Percentiles rank a stretch among this genome's conserved stretches.
These are phyloP conservation scores for Vitis rupestris DNA, from an alignment of 164 flowering plant genomes.

Conservation along the genomic window DNA sequence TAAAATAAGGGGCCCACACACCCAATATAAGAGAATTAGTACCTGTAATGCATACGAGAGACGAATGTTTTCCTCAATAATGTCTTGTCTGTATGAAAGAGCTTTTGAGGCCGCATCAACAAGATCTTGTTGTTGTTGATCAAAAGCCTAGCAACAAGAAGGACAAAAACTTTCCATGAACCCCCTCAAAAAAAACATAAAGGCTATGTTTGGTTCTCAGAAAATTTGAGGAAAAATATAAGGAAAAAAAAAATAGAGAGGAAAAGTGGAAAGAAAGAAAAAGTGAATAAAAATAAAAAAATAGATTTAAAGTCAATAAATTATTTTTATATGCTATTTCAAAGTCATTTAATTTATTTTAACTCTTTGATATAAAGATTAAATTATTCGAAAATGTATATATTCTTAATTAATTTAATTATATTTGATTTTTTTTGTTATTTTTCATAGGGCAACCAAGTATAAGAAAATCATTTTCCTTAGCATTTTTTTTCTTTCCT, in stretches of 20 bases:
- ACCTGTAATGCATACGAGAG: slow-evolving; percentile 93
- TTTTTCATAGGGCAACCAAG: too few relatives aligned
- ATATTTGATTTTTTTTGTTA: too few relatives aligned
- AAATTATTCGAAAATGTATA: too few relatives aligned
- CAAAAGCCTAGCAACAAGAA: slow-evolving; percentile 72
- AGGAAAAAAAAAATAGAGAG: background rate
- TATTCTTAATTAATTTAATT: too few relatives aligned
- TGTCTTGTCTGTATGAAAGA: slow-evolving; percentile 90
- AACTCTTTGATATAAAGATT: too few relatives aligned
- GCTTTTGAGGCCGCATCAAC: slow-evolving; percentile 96
- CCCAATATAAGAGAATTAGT: background rate
- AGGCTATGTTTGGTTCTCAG: too few relatives aligned
- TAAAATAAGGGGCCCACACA: too few relatives aligned
- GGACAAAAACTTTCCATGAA: background rate
- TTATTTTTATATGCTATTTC: too few relatives aligned
- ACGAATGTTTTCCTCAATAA: slow-evolving; percentile 92
- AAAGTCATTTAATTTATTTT: too few relatives aligned
- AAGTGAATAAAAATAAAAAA: background rate
- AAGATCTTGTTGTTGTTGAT: slow-evolving; percentile 97
- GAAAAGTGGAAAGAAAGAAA: background rate
- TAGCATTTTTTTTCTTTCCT: too few relatives aligned
- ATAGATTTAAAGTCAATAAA: background rate
- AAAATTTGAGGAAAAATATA: too few relatives aligned
- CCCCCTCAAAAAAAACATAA: background rate
- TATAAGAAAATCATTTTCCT: too few relatives aligned